These are phyloP conservation scores for Candida odintsovae DNA, from an alignment of 805 yeast species.

Conservation along the genomic window DNA sequence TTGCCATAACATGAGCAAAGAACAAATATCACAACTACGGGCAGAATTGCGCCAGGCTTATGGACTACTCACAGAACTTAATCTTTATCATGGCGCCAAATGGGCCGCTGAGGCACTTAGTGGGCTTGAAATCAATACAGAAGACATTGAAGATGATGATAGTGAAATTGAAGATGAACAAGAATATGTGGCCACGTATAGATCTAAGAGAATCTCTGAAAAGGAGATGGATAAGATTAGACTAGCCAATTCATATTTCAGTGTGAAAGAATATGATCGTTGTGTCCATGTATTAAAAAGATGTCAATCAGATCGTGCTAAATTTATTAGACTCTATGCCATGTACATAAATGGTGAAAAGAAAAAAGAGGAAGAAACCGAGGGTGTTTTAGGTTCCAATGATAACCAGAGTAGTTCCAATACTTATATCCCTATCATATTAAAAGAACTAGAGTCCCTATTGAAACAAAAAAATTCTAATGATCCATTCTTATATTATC, in stretches of 20 bases:
- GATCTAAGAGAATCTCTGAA: slow-evolving; percentile 1
- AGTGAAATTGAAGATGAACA: slow-evolving; percentile 20
- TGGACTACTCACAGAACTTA: slow-evolving; percentile 43
- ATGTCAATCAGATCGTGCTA: slow-evolving; percentile 44
- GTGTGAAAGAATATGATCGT: slow-evolving; percentile 79
- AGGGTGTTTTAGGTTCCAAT: slow-evolving; percentile 49
- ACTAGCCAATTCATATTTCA: slow-evolving; percentile 70
- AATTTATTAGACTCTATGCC: slow-evolving; percentile 65
- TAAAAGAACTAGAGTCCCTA: slow-evolving; percentile 38
- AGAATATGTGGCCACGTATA: not conserved
- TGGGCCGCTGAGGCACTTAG: slow-evolving; percentile 81
- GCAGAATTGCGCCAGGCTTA: slow-evolving; percentile 35
- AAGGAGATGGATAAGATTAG: slow-evolving; percentile 41
- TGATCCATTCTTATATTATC: slow-evolving; percentile 62
- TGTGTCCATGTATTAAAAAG: slow-evolving; percentile 54
- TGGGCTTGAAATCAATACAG: slow-evolving; percentile 31
- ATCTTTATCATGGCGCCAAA: slow-evolving; percentile 66
- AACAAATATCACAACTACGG: slow-evolving; percentile 13
- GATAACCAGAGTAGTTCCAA: slow-evolving; percentile 28
- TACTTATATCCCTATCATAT: slow-evolving; percentile 26
- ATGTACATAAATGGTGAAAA: slow-evolving; percentile 74
- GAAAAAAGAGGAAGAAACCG: slow-evolving; percentile 61
- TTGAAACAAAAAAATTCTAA: slow-evolving; percentile 18
- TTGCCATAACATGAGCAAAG: not conserved
- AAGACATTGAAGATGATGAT: slow-evolving; percentile 11